Percentiles rank a stretch among this genome's conserved stretches.
phyloP scores from a whole-genome alignment of 2,329 filamentous ascomycete species.

The Diaporthe capsici region DNA sequence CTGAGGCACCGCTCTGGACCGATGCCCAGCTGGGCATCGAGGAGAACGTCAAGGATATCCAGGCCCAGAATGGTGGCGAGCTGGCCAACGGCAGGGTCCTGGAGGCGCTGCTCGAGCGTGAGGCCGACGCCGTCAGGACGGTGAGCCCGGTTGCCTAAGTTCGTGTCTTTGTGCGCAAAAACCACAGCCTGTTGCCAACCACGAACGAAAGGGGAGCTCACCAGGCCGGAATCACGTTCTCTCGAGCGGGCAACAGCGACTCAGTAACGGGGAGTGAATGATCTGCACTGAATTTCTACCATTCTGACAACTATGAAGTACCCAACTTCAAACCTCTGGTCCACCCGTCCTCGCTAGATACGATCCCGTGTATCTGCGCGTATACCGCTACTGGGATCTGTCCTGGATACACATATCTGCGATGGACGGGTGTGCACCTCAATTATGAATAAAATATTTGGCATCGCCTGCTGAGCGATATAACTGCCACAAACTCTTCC shows the following conservation, averaged over 20 bases:
- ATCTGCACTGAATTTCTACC: slow-evolving; percentile 18
- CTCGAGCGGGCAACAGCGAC: slow-evolving; percentile 48
- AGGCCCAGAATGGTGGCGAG: slow-evolving; percentile 52
- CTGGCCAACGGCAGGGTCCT: slow-evolving; percentile 61
- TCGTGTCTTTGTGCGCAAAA: neutral
- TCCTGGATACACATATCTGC: neutral
- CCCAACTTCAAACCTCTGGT: neutral
- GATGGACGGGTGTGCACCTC: slow-evolving; percentile 37
- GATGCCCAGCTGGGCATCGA: slow-evolving; percentile 87
- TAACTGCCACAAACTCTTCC: slow-evolving; percentile 17
- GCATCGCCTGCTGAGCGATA: slow-evolving; percentile 34
- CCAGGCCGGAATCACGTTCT: slow-evolving; percentile 49
- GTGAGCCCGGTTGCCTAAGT: slow-evolving; percentile 47
- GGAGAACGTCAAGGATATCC: slow-evolving; percentile 74
- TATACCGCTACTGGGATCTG: slow-evolving; percentile 35
- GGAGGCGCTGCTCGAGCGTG: slow-evolving; percentile 69
- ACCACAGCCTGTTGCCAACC: slow-evolving; percentile 19
- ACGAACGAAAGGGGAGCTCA: slow-evolving; percentile 45
- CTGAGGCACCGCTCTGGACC: slow-evolving; percentile 87
- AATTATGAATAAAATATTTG: slow-evolving; percentile 27
- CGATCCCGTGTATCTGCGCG: neutral
- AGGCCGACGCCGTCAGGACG: slow-evolving; percentile 54
- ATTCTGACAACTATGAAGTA: slow-evolving; percentile 32
- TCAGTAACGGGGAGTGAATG: slow-evolving; percentile 25
- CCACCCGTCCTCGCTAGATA: slow-evolving; percentile 4